Conservation (phyloP, 495 filamentous ascomycete genomes). For the Aspergillus nanangensis region DNA sequence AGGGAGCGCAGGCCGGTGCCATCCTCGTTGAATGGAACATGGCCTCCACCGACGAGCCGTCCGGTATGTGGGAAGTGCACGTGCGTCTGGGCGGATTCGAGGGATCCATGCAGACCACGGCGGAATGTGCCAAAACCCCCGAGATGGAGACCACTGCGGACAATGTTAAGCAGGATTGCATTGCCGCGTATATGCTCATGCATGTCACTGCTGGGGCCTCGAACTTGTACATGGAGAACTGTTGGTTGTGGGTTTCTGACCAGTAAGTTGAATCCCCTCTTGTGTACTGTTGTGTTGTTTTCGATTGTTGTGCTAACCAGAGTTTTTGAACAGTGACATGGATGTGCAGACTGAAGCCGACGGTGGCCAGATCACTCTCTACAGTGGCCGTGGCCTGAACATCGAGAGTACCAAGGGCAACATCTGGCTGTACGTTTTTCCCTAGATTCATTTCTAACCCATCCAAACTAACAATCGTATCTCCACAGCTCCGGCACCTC, state of each 20-base stretch:
- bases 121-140: slow-evolving; percentile 42
- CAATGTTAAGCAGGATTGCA: slow-evolving; percentile 41
- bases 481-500: slow-evolving; percentile 55
- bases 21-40: slow-evolving; percentile 75
- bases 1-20: slow-evolving; percentile 58
- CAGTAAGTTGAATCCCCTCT: slow-evolving; percentile 29
- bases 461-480: neutral
- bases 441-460: neutral
- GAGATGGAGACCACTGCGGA: slow-evolving; percentile 20
- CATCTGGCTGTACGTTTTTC: slow-evolving; percentile 50
- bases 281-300: neutral
- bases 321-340: slow-evolving; percentile 42
- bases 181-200: slow-evolving; percentile 60
- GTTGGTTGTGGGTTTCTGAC: slow-evolving; percentile 68
- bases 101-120: slow-evolving; percentile 45
- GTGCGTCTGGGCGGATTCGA: slow-evolving; percentile 52
- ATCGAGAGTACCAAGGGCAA: slow-evolving; percentile 45
- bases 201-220: slow-evolving; percentile 55
- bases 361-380: slow-evolving; percentile 61
- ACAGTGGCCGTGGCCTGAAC: slow-evolving; percentile 62
- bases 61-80: slow-evolving; percentile 58
- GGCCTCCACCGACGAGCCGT: slow-evolving; percentile 26
- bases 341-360: slow-evolving; percentile 36
- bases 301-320: neutral
- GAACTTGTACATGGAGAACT: slow-evolving; percentile 59